Evolutionary conservation across 1,139 yeast species (phyloP).

Genomic region (Geotrichum histeridarum): DNA sequence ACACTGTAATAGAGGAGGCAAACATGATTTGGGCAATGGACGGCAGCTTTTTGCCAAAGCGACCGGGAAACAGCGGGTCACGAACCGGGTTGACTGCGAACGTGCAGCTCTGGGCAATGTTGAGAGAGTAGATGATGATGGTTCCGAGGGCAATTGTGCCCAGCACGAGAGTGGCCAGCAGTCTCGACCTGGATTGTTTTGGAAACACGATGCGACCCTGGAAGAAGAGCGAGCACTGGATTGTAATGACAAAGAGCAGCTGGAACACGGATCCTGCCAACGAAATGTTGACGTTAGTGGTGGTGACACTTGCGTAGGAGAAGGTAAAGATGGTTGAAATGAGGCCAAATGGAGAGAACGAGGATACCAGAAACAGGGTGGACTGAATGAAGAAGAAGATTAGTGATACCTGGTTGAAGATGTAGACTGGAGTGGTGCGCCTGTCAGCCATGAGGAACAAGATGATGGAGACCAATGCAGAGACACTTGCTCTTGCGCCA

Average conservation of each 20-base stretch:
- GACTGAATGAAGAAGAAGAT: conserved; percentile 54
- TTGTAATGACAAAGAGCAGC: conserved; percentile 51
- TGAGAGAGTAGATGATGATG: conserved; percentile 35
- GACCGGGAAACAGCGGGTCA: conserved; percentile 13
- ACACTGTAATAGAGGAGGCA: conserved; percentile 60
- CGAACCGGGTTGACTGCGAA: conserved; percentile 7
- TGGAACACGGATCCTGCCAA: conserved; percentile 59
- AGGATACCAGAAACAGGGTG: conserved; percentile 50
- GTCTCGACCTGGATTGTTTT: conserved; percentile 37
- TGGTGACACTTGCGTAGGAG: conserved; percentile 38
- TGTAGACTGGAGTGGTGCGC: conserved; percentile 47
- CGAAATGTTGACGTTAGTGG: conserved; percentile 41
- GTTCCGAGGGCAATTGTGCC: conserved; percentile 41
- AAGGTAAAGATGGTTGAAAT: conserved; percentile 51
- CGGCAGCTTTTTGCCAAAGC: conserved; percentile 16
- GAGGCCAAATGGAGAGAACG: conserved; percentile 50
- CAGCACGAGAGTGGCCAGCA: conserved; percentile 39
- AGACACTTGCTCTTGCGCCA: conserved; percentile 42
- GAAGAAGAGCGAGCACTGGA: conserved; percentile 61
- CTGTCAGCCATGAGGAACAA: conserved; percentile 22
- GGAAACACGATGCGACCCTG: conserved; percentile 67
- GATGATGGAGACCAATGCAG: conserved; percentile 23
- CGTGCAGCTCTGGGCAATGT: conserved; percentile 5
- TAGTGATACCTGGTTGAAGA: conserved; percentile 59
- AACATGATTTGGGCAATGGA: conserved; percentile 47